A percentile compares a stretch with the other conserved stretches of the same genome.
Conservation (phyloP, 345 rosid species). For the Eucalyptus guilfoylei region DNA sequence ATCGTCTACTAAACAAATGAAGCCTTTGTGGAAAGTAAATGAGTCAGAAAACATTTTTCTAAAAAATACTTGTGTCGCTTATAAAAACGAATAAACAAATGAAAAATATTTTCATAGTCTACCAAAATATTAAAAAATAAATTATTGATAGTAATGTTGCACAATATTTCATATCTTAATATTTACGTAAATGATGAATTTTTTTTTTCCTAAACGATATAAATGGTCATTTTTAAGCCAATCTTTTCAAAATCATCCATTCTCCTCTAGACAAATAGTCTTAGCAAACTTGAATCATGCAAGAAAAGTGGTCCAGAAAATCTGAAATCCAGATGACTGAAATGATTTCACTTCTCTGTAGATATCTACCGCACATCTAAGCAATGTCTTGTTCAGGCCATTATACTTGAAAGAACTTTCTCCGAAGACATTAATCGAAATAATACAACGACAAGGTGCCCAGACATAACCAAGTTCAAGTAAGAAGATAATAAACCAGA, state of each 20-base stretch:
- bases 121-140: neutral
- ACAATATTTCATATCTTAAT: neutral
- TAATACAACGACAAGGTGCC: neutral
- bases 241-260: neutral
- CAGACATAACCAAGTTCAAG: neutral
- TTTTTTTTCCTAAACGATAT: no score
- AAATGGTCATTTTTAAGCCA: no score
- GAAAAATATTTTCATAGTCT: neutral
- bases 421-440: neutral
- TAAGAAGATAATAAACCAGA: neutral
- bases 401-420: neutral
- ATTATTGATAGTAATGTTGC: no score
- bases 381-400: neutral
- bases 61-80: neutral
- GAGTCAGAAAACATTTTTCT: no score
- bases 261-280: neutral
- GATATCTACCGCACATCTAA: neutral
- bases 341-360: neutral
- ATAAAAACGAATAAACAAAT: accelerated
- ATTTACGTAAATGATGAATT: neutral
- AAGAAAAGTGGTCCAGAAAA: neutral
- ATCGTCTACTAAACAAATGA: accelerated
- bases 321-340: neutral
- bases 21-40: neutral
- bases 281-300: neutral